A percentile compares a stretch with the other conserved stretches of the same genome.
phyloP scores from a whole-genome alignment of 2,329 filamentous ascomycete species.

The Alternaria consortialis region DNA sequence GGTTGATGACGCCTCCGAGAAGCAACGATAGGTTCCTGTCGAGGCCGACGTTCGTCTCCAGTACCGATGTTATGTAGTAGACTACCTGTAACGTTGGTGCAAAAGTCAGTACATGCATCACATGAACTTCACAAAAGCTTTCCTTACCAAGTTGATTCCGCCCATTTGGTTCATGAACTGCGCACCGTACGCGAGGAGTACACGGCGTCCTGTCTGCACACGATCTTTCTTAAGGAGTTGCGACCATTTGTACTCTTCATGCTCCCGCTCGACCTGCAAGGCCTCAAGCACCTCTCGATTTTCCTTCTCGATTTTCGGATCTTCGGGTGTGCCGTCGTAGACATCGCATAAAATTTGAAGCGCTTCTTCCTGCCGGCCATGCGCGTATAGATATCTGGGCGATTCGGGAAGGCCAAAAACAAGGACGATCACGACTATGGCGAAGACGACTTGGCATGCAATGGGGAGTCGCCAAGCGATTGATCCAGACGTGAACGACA shows the following conservation, averaged over 20 bases:
- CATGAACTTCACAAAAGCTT: background rate
- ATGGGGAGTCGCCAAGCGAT: conserved; percentile 60
- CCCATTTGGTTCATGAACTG: conserved; percentile 54
- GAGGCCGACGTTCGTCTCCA: conserved; percentile 59
- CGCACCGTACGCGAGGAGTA: conserved; percentile 52
- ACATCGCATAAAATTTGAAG: conserved; percentile 61
- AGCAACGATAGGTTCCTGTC: conserved; percentile 56
- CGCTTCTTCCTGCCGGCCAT: conserved; percentile 57
- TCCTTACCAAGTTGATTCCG: conserved; percentile 49
- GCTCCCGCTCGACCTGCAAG: conserved; percentile 47
- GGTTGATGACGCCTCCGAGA: conserved; percentile 55
- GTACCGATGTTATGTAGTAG: conserved; percentile 57
- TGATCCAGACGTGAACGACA: conserved; percentile 52
- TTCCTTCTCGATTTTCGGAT: conserved; percentile 62
- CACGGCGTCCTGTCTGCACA: conserved; percentile 52
- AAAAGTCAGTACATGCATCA: background rate
- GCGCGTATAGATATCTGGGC: conserved; percentile 39
- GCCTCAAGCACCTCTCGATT: conserved; percentile 56
- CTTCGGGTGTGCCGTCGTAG: conserved; percentile 57
- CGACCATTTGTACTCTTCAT: conserved; percentile 52
- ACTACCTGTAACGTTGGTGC: conserved; percentile 22
- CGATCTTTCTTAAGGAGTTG: conserved; percentile 52
- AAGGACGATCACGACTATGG: conserved; percentile 53
- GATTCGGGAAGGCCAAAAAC: conserved; percentile 50
- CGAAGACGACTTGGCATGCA: conserved; percentile 57